Evolutionary conservation across 345 rosid genomes (phyloP).

Genomic region (Kandelia obovata): DNA sequence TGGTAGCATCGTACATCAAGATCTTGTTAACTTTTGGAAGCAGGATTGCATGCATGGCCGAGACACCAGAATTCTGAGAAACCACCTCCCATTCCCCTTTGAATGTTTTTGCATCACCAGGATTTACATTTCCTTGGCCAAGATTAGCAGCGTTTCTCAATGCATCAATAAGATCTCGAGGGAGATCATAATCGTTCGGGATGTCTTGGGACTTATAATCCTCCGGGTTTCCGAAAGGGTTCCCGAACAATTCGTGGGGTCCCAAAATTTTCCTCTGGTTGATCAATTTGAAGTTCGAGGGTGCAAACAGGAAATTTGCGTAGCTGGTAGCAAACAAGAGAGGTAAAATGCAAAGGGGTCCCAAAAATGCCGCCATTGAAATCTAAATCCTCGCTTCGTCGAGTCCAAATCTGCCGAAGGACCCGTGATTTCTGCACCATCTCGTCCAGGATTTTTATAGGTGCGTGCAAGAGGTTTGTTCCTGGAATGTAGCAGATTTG

Average conservation of each 20-base stretch:
- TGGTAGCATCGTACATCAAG: slow-evolving; percentile 20
- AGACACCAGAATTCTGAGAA: slow-evolving; percentile 21
- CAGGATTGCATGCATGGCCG: slow-evolving; percentile 26
- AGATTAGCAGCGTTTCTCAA: too few relatives aligned
- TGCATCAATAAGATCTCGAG: not conserved
- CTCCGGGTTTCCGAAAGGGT: slow-evolving; percentile 18
- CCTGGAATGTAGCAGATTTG: too few relatives aligned
- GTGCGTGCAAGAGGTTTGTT: too few relatives aligned
- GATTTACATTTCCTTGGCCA: not conserved
- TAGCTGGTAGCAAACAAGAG: slow-evolving; percentile 9
- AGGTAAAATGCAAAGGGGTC: not conserved
- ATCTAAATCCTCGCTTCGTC: not conserved
- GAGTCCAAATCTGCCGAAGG: too few relatives aligned
- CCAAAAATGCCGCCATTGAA: not conserved
- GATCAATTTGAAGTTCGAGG: not conserved
- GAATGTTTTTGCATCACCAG: not conserved
- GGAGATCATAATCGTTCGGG: slow-evolving; percentile 5
- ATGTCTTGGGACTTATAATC: slow-evolving; percentile 5
- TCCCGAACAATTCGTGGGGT: slow-evolving; percentile 20
- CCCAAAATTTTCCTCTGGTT: slow-evolving; percentile 4
- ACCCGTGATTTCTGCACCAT: not conserved
- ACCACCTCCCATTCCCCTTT: slow-evolving; percentile 22
- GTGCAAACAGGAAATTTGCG: not conserved
- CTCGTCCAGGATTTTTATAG: not conserved
- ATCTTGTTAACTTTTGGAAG: slow-evolving; percentile 18